phyloP scores from a whole-genome alignment of 208 protist species.

The Trypanosoma theileri region DNA sequence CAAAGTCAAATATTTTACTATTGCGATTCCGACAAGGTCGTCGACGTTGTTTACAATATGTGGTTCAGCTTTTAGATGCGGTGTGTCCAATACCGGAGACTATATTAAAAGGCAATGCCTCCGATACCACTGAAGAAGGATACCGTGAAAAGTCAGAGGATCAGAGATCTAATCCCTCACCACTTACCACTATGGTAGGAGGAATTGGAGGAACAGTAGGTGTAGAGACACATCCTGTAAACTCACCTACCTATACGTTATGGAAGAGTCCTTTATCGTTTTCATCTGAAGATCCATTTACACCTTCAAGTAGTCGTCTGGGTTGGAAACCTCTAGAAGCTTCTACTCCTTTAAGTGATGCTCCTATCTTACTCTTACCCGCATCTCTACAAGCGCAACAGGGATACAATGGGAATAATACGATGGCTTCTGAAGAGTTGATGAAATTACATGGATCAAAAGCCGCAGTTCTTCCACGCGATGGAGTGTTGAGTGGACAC shows the following conservation, averaged over 20 bases:
- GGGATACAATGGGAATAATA: background rate
- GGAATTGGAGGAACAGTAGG: too few species aligned
- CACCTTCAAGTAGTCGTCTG: background rate
- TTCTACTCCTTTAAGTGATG: too few species aligned
- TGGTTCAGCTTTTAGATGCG: constrained; percentile 21
- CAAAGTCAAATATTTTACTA: constrained; percentile 7
- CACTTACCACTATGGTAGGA: too few species aligned
- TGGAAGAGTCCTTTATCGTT: background rate
- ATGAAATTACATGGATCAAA: background rate
- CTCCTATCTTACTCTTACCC: background rate
- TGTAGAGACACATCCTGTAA: too few species aligned
- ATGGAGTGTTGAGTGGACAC: constrained; percentile 9
- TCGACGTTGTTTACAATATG: constrained; percentile 12
- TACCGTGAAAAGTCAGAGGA: background rate
- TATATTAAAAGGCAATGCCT: background rate
- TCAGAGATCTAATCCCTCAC: background rate
- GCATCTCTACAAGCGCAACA: background rate
- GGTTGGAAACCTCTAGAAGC: background rate
- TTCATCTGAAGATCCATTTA: too few species aligned
- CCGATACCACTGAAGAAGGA: background rate
- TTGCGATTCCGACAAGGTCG: background rate
- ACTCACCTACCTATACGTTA: background rate
- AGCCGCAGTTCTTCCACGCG: constrained; percentile 4
- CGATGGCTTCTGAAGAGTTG: background rate
- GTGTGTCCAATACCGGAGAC: background rate